Percentiles rank a stretch among this genome's conserved stretches.
Conservation (phyloP, 352 stramenopile genomes). For the Phytopythium oedochilum region DNA sequence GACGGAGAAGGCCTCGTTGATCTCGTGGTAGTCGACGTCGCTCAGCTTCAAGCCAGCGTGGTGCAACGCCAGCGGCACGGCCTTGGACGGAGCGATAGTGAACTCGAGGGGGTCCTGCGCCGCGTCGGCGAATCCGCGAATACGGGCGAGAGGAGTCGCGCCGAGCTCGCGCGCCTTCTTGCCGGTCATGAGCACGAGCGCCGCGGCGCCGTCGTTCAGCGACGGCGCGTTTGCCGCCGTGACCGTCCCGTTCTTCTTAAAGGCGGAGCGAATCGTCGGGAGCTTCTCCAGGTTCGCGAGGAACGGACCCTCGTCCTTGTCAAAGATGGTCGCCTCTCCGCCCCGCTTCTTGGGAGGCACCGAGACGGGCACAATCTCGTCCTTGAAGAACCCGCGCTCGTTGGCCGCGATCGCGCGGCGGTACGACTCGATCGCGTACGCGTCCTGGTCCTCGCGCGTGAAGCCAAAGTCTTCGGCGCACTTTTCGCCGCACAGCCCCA, state of each 20-base stretch:
- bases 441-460: conserved; percentile 94
- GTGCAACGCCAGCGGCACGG: conserved; percentile 90
- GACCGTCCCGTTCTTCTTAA: conserved; percentile 95
- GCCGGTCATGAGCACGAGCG: conserved; percentile 95
- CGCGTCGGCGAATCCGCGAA: conserved; percentile 79
- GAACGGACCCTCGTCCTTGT: conserved; percentile 93
- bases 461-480: conserved; percentile 92
- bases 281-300: conserved; percentile 92
- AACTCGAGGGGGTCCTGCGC: conserved; percentile 93
- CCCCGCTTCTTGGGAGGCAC: conserved; percentile 44
- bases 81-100: conserved; percentile 94
- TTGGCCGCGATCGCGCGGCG: conserved; percentile 64
- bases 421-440: conserved; percentile 93
- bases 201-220: conserved; percentile 96
- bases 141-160: conserved; percentile 67
- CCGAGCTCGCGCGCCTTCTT: conserved; percentile 82
- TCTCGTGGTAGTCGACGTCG: conserved; percentile 98
- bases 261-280: conserved; percentile 86
- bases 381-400: conserved; percentile 82
- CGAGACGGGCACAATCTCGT: conserved; percentile 90
- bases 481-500: conserved; percentile 95
- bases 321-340: conserved; percentile 55
- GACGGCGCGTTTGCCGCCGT: conserved; percentile 97
- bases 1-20: conserved; percentile 99
- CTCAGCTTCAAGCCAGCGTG: conserved; percentile 86